Evolutionary conservation across 2,329 filamentous ascomycete species (phyloP), one percentile per base, ranked within the genome.

Genomic region (Pestalotiopsis sp.): DNA sequence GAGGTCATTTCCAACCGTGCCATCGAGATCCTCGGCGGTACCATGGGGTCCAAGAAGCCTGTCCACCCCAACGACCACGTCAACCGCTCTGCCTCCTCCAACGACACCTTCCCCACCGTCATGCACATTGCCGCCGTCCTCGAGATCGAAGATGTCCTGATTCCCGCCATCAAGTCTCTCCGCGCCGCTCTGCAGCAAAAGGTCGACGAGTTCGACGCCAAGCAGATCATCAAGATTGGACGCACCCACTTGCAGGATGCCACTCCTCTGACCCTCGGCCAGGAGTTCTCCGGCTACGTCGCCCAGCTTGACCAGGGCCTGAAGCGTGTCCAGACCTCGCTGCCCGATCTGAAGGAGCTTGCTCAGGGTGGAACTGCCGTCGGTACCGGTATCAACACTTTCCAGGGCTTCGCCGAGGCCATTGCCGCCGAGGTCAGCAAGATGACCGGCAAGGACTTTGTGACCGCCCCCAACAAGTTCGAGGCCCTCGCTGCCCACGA

Each of bases 51-150:
- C 89, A 98, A 98, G 91, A 97, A 97, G 87, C 96, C 96, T 36
- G 96, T 99, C 73, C 96, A 99, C 85, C 96, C 96, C 78, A 99
- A 98, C 84, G 96, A 99, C 86, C 96, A 99, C 82, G 96, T 99
- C 83, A 99, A 99, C 90, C 97, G 97, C 90, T 97, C 93, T 73
- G 96, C 96, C 75, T 98, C 94, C 64, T 98, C 96, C 78, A 99
- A 99, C 86, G 96, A 99, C 81, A 98, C 95, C 75, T 99, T 99
- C 90, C 96, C 96, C 57, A 98, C 96, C 74, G 96, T 98, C 80
- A 99, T 99, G 96, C 96, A 98, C 87, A 98, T 99, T 80, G 95
- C 96, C 70, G 95, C 95, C 72, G 95, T 98, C 63, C 88, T 98
- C 70, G 96, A 98, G 82, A 88, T 98, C 70, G 94, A 98, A 84